Conservation (phyloP, 768 basidiomycete genomes). For the Trametes villosa region DNA sequence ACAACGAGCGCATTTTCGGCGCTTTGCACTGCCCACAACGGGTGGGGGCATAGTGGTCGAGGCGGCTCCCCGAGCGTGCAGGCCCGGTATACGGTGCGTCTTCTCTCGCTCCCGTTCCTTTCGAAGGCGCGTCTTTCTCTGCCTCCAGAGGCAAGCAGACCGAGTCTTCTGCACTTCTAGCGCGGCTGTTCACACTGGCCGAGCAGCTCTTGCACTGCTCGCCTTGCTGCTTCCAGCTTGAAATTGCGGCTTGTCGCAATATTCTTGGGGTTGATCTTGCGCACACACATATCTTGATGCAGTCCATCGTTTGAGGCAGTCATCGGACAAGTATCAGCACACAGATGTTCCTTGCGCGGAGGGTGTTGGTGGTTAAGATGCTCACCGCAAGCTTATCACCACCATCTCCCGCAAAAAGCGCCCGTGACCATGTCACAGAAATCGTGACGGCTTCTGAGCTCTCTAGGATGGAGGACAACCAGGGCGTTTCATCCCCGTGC, state of each 20-base stretch:
- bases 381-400: slow-evolving; percentile 8
- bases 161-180: not conserved
- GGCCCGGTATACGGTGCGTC: too few relatives aligned
- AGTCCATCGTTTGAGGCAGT: slow-evolving; percentile 1
- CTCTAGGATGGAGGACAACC: not conserved
- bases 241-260: not conserved
- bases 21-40: too few relatives aligned
- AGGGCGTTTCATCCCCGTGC: not conserved
- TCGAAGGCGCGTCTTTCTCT: too few relatives aligned
- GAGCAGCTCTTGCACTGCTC: not conserved
- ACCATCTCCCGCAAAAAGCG: slow-evolving; percentile 2
- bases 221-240: not conserved
- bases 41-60: too few relatives aligned
- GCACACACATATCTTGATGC: not conserved
- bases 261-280: not conserved
- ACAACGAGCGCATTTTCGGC: not conserved
- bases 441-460: not conserved
- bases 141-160: too few relatives aligned
- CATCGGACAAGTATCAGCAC: slow-evolving; percentile 1
- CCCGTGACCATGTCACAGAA: slow-evolving; percentile 2
- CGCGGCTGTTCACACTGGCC: not conserved
- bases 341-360: not conserved
- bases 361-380: slow-evolving; percentile 4
- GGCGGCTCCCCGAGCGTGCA: too few relatives aligned
- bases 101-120: too few relatives aligned